These are phyloP conservation scores for Saitozyma sp. DNA, from an alignment of 768 basidiomycete species.

Conservation along the genomic window DNA sequence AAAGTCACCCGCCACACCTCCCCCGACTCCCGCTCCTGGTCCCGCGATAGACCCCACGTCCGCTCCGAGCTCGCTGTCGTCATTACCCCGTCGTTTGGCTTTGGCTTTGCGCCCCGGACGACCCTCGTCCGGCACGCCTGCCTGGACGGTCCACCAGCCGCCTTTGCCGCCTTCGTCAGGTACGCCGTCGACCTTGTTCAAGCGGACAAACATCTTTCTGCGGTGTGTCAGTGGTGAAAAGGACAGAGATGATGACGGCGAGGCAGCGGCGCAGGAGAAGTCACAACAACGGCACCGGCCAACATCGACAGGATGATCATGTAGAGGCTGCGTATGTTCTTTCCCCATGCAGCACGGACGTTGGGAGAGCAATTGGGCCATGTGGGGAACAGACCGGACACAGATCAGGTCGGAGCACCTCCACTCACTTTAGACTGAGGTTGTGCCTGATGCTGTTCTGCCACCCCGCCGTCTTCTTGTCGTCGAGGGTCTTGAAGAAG, in stretches of 20 bases:
- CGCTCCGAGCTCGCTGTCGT: not conserved
- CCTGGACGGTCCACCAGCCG: slow-evolving; percentile 50
- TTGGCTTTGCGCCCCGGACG: slow-evolving; percentile 42
- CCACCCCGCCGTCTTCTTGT: slow-evolving; percentile 49
- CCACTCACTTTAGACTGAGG: slow-evolving; percentile 49
- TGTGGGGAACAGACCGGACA: not conserved
- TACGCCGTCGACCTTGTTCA: slow-evolving; percentile 45
- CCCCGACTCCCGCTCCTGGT: too few relatives aligned
- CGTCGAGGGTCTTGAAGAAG: slow-evolving; percentile 43
- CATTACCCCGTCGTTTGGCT: slow-evolving; percentile 11
- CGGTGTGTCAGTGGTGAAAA: not conserved
- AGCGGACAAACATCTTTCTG: slow-evolving; percentile 48
- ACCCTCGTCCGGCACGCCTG: slow-evolving; percentile 45
- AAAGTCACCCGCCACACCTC: too few relatives aligned
- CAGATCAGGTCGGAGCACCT: too few relatives aligned
- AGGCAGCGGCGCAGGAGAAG: too few relatives aligned
- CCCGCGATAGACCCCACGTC: not conserved
- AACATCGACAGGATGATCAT: too few relatives aligned
- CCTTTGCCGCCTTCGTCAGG: slow-evolving; percentile 51
- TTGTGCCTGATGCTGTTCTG: slow-evolving; percentile 54
- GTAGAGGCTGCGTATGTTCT: too few relatives aligned
- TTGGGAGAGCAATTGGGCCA: not conserved
- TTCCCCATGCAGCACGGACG: too few relatives aligned
- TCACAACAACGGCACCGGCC: too few relatives aligned
- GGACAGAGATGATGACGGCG: too few relatives aligned